phyloP scores from a whole-genome alignment of 2,329 filamentous ascomycete species.

The Botryotinia narcissicola region DNA sequence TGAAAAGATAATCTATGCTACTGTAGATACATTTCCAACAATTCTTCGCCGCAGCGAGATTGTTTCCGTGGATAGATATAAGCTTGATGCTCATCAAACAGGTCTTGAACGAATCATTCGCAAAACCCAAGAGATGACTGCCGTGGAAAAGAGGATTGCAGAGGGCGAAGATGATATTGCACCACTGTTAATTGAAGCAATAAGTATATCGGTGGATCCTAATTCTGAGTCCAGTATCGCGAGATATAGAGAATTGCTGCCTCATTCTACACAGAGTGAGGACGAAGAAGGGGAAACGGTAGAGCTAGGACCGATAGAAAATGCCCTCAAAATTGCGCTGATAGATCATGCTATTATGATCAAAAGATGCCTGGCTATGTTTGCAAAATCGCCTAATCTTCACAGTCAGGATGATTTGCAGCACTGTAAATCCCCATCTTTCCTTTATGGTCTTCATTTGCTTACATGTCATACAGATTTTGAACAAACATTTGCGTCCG shows the following conservation, averaged over 20 bases:
- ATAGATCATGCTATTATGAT: slow-evolving; percentile 87
- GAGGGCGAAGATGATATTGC: slow-evolving; percentile 71
- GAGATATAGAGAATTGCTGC: slow-evolving; percentile 72
- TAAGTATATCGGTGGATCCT: slow-evolving; percentile 74
- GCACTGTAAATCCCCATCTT: slow-evolving; percentile 51
- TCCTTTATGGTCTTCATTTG: not conserved
- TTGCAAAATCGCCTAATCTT: slow-evolving; percentile 58
- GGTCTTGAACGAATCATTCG: slow-evolving; percentile 85
- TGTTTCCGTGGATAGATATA: slow-evolving; percentile 58
- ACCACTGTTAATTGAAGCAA: slow-evolving; percentile 68
- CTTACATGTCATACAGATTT: slow-evolving; percentile 49
- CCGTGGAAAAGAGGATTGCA: slow-evolving; percentile 69
- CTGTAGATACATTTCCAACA: slow-evolving; percentile 84
- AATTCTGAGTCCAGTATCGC: slow-evolving; percentile 73
- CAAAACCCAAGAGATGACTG: slow-evolving; percentile 81
- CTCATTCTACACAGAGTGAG: slow-evolving; percentile 43
- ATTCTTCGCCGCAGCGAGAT: slow-evolving; percentile 88
- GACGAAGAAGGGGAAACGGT: slow-evolving; percentile 47
- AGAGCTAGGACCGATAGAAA: slow-evolving; percentile 62
- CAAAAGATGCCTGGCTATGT: slow-evolving; percentile 73
- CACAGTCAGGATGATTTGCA: slow-evolving; percentile 59
- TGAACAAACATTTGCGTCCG: slow-evolving; percentile 60
- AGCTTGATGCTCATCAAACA: slow-evolving; percentile 75
- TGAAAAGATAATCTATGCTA: slow-evolving; percentile 82
- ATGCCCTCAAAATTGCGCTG: slow-evolving; percentile 78